Conservation (phyloP, 495 filamentous ascomycete genomes). For the Physcia stellaris region DNA sequence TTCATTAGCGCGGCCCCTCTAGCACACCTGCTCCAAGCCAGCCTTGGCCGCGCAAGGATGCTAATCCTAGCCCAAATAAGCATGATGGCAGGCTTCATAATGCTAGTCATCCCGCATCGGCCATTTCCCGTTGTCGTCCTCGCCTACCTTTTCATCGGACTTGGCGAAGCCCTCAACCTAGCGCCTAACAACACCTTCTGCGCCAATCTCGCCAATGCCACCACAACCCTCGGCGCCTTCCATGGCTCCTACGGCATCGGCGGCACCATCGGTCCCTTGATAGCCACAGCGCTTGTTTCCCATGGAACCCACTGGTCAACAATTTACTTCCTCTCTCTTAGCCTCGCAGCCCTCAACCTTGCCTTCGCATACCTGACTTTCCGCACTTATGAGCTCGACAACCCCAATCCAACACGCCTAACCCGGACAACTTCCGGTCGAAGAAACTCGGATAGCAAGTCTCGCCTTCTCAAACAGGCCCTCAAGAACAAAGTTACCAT, state of each 20-base stretch:
- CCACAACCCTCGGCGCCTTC: constrained; percentile 44
- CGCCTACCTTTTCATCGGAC: constrained; percentile 52
- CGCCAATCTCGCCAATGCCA: constrained; percentile 50
- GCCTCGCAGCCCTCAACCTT: constrained; percentile 11
- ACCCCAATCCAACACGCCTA: constrained; percentile 18
- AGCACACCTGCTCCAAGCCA: constrained; percentile 35
- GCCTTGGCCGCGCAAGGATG: constrained; percentile 48
- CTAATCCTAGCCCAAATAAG: constrained; percentile 39
- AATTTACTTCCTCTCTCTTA: constrained; percentile 46
- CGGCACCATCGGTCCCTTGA: constrained; percentile 52
- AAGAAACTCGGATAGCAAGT: constrained; percentile 21
- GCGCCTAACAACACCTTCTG: constrained; percentile 65
- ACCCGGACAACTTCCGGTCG: constrained; percentile 22
- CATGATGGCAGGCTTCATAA: constrained; percentile 42
- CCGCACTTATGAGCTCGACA: constrained; percentile 28
- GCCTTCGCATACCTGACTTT: constrained; percentile 12
- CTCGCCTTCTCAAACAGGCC: constrained; percentile 25
- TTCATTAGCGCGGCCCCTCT: constrained; percentile 61
- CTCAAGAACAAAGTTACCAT: constrained; percentile 49
- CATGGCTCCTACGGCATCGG: constrained; percentile 67
- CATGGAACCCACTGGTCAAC: constrained; percentile 38
- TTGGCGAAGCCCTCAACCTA: constrained; percentile 51
- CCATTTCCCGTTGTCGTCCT: constrained; percentile 55
- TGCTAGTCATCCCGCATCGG: constrained; percentile 48
- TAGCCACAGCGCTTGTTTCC: constrained; percentile 52